Evolutionary conservation across 805 yeast species (phyloP).

Genomic region (Candida vartiovaarae): DNA sequence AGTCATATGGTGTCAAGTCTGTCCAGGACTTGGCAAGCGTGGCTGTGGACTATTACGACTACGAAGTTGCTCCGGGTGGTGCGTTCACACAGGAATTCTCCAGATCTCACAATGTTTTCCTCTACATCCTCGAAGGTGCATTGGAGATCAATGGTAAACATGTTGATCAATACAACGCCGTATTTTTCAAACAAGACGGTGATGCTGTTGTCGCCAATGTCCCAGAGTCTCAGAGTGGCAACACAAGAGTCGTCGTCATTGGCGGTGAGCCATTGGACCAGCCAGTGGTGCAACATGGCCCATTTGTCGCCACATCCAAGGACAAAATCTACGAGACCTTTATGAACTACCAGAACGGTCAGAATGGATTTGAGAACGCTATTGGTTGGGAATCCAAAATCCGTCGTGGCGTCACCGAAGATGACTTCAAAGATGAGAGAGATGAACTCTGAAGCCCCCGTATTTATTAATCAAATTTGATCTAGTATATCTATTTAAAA

Average conservation of each 20-base stretch:
- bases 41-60: slow-evolving; percentile 70
- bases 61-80: slow-evolving; percentile 58
- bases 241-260: slow-evolving; percentile 57
- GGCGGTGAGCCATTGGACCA: slow-evolving; percentile 75
- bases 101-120: slow-evolving; percentile 57
- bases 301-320: slow-evolving; percentile 72
- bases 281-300: slow-evolving; percentile 80
- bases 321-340: slow-evolving; percentile 66
- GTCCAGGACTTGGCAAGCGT: slow-evolving; percentile 72
- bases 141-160: slow-evolving; percentile 38
- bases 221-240: slow-evolving; percentile 33
- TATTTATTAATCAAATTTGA: too few species aligned
- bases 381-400: slow-evolving; percentile 46
- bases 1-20: slow-evolving; percentile 68
- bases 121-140: slow-evolving; percentile 60
- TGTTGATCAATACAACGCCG: slow-evolving; percentile 41
- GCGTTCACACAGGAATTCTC: slow-evolving; percentile 56
- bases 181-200: slow-evolving; percentile 68
- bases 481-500: too few species aligned
- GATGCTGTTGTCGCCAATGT: slow-evolving; percentile 47
- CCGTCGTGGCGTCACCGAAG: slow-evolving; percentile 29
- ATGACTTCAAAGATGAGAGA: slow-evolving; percentile 11
- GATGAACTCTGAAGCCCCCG: not conserved
- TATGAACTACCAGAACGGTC: slow-evolving; percentile 59
- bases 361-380: slow-evolving; percentile 66